Base-by-base conservation (phyloP, 352 stramenopile genomes). In the Saprolegnia parasitica region DNA sequence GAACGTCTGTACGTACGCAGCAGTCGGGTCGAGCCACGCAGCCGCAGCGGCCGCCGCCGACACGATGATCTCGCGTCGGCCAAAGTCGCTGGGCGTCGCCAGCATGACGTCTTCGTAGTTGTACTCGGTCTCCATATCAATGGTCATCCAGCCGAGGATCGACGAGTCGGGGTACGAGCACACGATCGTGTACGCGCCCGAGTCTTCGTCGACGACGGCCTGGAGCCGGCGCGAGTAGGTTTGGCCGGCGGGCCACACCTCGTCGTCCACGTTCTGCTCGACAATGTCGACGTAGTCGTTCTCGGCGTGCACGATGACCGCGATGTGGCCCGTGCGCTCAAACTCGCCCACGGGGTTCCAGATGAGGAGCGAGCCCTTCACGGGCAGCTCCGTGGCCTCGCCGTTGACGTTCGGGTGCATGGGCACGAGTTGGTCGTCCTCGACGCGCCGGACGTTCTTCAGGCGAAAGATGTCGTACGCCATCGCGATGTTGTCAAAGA, bases 401-500 rank as follows among this genome's bases (percentile, higher is more conserved):
- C 58, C 58, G n/a, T 67, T 67, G 15, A 35, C n/a, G 50, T 67
- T 24, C 5, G 58, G 16, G 10, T 67, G 58, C 58, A 67, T 29
- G 10, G 40, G 45, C 15, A 56, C 20, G 13, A 67, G 26, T 24
- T 29, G 13, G 58, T 35, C 58, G 18, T 67, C 58, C 5, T 37
- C 40, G 58, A 67, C 58, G 24, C 58, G 58, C 5, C 35, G 49
- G n/a, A 67, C 58, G n/a, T 23, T 55, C 58, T 56, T 54, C 4
- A 67, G 32, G 20, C 58, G 58, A 18, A 67, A 67, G 58, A 67
- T 67, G 24, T 67, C 58, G 26, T 67, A 67, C 58, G 58, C 58
- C 58, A 67, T 67, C 39, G 58, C 58, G 20, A 67, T 67, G 29
- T 67, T 67, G 58, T 67, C 58, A 56, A 67, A 67, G 11, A 67